Evolutionary conservation across 163 green algal species (phyloP).

Genomic region (Chlorella variabilis): DNA sequence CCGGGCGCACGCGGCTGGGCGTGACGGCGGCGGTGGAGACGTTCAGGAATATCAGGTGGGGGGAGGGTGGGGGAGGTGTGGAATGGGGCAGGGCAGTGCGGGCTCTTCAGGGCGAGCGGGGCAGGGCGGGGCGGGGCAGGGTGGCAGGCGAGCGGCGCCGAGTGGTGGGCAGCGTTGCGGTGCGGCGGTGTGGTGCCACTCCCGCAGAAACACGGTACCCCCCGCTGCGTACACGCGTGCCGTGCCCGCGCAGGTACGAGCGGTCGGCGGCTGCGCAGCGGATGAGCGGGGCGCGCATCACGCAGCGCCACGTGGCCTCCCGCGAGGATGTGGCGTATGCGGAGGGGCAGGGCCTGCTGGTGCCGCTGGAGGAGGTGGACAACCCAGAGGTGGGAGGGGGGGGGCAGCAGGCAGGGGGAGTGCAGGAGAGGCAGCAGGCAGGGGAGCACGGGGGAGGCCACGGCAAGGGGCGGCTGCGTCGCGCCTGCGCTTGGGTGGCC

Average conservation of each 20-base stretch:
- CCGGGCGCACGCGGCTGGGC: constrained; percentile 37
- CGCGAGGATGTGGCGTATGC: constrained; percentile 58
- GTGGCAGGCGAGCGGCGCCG: no score
- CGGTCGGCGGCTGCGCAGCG: constrained; percentile 38
- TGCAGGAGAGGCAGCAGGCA: no score
- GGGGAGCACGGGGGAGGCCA: no score
- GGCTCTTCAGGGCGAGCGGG: no score
- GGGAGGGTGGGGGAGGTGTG: background rate
- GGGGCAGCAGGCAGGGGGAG: no score
- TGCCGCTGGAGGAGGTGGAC: constrained; percentile 46
- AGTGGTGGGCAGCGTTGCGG: no score
- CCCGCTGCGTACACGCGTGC: background rate
- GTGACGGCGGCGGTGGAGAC: constrained; percentile 55
- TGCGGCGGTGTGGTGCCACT: no score
- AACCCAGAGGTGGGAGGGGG: constrained; percentile 29
- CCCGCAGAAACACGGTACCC: no score
- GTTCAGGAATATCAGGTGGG: constrained; percentile 28
- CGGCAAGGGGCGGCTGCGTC: no score
- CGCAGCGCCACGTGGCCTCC: constrained; percentile 67
- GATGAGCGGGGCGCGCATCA: constrained; percentile 44
- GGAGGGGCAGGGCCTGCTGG: constrained; percentile 57
- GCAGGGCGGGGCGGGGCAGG: no score
- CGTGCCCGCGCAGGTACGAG: constrained; percentile 56
- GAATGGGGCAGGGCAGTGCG: no score
- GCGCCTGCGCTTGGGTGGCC: no score